Base-by-base conservation (phyloP, 148 eudicot genomes). In the Talinum fruticosum region DNA sequence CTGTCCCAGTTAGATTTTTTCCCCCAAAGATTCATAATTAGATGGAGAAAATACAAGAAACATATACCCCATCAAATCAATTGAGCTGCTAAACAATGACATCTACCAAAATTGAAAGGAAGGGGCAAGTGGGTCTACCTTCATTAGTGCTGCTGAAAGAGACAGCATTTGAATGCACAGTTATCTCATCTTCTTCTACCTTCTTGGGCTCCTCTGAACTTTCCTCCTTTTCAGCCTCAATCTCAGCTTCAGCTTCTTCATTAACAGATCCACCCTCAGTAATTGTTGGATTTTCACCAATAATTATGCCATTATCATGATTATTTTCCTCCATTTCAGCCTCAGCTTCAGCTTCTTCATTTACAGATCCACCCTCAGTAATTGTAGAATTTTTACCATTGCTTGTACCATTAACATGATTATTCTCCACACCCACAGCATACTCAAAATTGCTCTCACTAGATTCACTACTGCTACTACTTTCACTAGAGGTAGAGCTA, bases 81-180 rank as follows among this genome's bases (percentile, higher is more conserved):
- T 38, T 73, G 66, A 74, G 75, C 14, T 51, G 38, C 24, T 32
- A 45, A 44, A 16, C 2, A 10, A 16, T 21, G 65, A 71, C 44
- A 44, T 26, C 23, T 18, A 71, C 28, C 19, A 34, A 33, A 66
- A n/a, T 53, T 64, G 30, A 75, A 45, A 76, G n/a, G 45, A 44
- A 4, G n/a, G 29, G 14, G 36, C 28, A 68, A 37, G 78, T 38
- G 78, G 74, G 74, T 80, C 78, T 73, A 82, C 84, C 84, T 71
- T 71, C 62, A 73, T 54, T 32, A 21, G 23, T 41, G 54, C 54
- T 69, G 29, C 7, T 41, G 14, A 28, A 38, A 26, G 6, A 24
- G 26, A 26, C 76, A 21, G 2, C 76, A 53, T 33, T 69, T 6
- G 49, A 49, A 62, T 54, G 24, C 28, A 75, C 69, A 68, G 6